Percentiles rank a stretch among this genome's conserved stretches.
These are phyloP conservation scores for Spergularia marina DNA, from an alignment of 148 eudicot species.

Conservation along the genomic window DNA sequence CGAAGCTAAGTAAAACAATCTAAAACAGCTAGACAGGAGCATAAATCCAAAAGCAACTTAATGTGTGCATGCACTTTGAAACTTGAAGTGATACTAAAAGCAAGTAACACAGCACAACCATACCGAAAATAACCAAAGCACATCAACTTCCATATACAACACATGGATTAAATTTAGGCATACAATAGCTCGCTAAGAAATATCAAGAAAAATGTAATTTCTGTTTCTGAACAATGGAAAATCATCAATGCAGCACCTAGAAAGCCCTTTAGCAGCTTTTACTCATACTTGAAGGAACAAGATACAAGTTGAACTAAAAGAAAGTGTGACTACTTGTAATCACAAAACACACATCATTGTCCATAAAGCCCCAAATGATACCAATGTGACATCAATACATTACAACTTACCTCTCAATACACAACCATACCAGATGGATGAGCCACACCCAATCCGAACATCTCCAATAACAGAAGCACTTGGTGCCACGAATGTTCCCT, in stretches of 20 bases:
- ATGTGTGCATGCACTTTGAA: not conserved
- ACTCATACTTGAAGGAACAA: not conserved
- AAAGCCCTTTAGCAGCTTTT: not conserved
- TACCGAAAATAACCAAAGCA: too few species aligned
- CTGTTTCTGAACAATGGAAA: not conserved
- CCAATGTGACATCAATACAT: not conserved
- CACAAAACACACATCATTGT: not conserved
- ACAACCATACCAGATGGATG: conserved; percentile 97
- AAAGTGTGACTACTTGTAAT: not conserved
- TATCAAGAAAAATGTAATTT: not conserved
- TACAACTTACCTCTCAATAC: conserved; percentile 72
- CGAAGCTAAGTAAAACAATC: not conserved
- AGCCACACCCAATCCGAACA: conserved; percentile 65
- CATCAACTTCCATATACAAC: not conserved
- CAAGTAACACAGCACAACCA: too few species aligned
- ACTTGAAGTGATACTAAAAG: not conserved
- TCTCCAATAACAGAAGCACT: conserved; percentile 91
- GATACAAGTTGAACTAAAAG: conserved; percentile 3
- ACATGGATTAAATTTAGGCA: not conserved
- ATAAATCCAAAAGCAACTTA: not conserved
- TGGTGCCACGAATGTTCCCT: conserved; percentile 89
- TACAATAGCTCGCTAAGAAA: not conserved
- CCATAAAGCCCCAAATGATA: not conserved
- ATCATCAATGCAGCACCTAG: not conserved
- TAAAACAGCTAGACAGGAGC: not conserved